Conservation (phyloP, 768 basidiomycete genomes). For the Trametes elegans region DNA sequence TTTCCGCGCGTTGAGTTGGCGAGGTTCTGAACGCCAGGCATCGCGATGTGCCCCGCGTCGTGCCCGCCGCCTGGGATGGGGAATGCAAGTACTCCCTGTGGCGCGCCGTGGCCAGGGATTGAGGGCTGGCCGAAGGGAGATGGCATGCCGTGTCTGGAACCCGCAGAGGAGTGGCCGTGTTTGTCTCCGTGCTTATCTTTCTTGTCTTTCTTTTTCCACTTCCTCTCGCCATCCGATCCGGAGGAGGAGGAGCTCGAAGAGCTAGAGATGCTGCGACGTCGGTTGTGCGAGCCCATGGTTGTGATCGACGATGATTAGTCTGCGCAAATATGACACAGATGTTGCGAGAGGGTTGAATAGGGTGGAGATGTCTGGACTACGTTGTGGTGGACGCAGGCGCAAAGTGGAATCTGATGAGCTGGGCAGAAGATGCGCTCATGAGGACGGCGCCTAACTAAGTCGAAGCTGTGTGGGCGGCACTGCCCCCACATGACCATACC, state of each 20-base stretch:
- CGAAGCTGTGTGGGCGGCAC: background rate
- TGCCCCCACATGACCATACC: background rate
- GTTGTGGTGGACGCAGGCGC: background rate
- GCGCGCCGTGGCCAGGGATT: background rate
- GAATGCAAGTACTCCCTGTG: constrained; percentile 2
- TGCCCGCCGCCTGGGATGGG: constrained; percentile 1
- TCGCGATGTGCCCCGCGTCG: constrained; percentile 10
- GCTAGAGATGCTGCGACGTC: constrained; percentile 23
- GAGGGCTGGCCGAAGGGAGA: background rate
- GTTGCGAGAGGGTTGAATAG: no score
- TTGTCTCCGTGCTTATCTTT: constrained; percentile 23
- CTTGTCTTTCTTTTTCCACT: constrained; percentile 30
- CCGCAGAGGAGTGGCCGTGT: constrained; percentile 9
- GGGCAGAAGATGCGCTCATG: no score
- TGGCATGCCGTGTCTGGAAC: background rate
- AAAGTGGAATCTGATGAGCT: no score
- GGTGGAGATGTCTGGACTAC: background rate
- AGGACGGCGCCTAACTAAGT: no score
- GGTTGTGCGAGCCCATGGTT: constrained; percentile 17
- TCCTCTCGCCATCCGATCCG: constrained; percentile 25
- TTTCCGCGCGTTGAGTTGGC: background rate
- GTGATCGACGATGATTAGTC: background rate
- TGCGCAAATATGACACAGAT: no score
- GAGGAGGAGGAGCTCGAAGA: constrained; percentile 28
- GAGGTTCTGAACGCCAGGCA: background rate